Evolutionary conservation across 78 protist species (phyloP).

Genomic region (Dictyostelium brefeldianum): DNA sequence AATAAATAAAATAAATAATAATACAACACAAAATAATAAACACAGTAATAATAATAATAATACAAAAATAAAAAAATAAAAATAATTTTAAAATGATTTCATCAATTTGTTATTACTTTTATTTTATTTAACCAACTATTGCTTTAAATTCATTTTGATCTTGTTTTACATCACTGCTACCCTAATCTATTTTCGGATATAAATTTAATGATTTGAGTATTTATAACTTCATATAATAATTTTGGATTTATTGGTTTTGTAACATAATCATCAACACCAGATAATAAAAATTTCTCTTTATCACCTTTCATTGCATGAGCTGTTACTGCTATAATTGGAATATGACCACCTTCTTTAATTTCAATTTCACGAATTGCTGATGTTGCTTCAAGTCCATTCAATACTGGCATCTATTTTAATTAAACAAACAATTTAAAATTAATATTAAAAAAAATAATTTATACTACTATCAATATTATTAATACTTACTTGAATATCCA

Average conservation of each 20-base stretch:
- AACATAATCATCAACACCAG: slow-evolving; percentile 88
- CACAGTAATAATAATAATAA: too few relatives aligned
- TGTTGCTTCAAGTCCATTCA: slow-evolving; percentile 87
- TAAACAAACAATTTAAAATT: too few relatives aligned
- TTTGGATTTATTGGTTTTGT: slow-evolving; percentile 82
- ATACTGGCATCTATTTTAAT: slow-evolving; percentile 91
- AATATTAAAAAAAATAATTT: too few relatives aligned
- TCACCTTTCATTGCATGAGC: slow-evolving; percentile 76
- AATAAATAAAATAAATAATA: neutral
- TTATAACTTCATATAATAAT: slow-evolving; percentile 36
- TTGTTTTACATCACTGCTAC: too few relatives aligned
- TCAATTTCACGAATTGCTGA: slow-evolving; percentile 64
- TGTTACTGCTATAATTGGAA: slow-evolving; percentile 82
- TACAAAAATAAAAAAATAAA: too few relatives aligned
- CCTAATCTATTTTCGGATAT: neutral
- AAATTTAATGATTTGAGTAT: slow-evolving; percentile 23
- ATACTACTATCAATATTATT: too few relatives aligned
- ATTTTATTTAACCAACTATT: too few relatives aligned
- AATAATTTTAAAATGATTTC: too few relatives aligned
- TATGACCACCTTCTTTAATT: slow-evolving; percentile 24
- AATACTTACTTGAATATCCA: slow-evolving; percentile 79
- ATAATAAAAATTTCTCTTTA: slow-evolving; percentile 49
- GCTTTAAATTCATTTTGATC: too few relatives aligned
- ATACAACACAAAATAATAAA: too few relatives aligned
- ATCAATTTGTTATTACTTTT: too few relatives aligned